Base-by-base conservation (phyloP, 176 grass and related monocot species). In the Stipa capillata region DNA sequence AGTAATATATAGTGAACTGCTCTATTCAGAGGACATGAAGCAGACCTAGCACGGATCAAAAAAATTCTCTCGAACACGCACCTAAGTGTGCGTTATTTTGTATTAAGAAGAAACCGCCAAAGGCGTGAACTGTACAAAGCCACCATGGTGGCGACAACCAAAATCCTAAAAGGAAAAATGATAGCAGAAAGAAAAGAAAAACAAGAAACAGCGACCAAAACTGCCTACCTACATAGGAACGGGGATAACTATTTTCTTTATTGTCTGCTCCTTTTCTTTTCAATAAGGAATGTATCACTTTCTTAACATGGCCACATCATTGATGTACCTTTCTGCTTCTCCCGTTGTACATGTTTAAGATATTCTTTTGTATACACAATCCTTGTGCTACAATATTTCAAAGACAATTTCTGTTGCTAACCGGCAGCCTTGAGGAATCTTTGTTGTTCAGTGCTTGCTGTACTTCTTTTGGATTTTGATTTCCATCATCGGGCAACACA, bases 21-120 rank as follows among this genome's bases (percentile, higher is more conserved):
- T 68, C 83, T 50, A 62, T 84, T 28, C 41, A 82, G 31, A 70
- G 67, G 67, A 75, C 20, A 41, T 59, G 41, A 79, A 79, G 17
- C 14, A 40, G 40, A 43, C 57, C 59, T 2, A 21, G 32, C 42
- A 80, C 11, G 45, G 16, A 66, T 67, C 42, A 65, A n/a, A n/a
- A n/a, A n/a, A n/a, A n/a, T n/a, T n/a, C n/a, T n/a, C n/a, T n/a
- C n/a, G n/a, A n/a, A n/a, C n/a, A n/a, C n/a, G n/a, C n/a, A n/a
- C n/a, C n/a, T n/a, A n/a, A n/a, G n/a, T n/a, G n/a, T n/a, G n/a
- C n/a, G n/a, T n/a, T n/a, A n/a, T n/a, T n/a, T n/a, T n/a, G n/a
- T n/a, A n/a, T n/a, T n/a, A n/a, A n/a, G n/a, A n/a, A n/a, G n/a
- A n/a, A n/a, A n/a, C n/a, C n/a, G n/a, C n/a, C n/a, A n/a, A n/a